Evolutionary conservation across 2,329 filamentous ascomycete genomes (phyloP).

Genomic region (Volutella citrinella): DNA sequence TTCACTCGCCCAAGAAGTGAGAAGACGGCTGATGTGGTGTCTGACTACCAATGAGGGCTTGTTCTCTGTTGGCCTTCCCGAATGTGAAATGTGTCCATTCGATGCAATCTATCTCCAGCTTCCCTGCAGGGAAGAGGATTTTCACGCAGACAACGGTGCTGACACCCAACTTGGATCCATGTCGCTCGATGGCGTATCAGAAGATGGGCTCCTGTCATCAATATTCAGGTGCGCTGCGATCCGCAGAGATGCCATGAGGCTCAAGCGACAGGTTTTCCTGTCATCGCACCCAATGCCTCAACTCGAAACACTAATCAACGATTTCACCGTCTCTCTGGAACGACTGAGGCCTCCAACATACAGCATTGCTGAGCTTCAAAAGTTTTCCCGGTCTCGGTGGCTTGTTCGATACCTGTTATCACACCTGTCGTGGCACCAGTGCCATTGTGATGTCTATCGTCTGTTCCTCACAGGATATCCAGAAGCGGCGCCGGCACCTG

Average conservation of each 20-base stretch:
- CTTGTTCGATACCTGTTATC: constrained; percentile 13
- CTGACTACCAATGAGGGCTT: constrained; percentile 25
- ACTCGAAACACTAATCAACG: constrained; percentile 10
- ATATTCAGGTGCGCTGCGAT: constrained; percentile 21
- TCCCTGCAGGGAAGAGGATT: constrained; percentile 28
- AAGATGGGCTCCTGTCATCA: constrained; percentile 15
- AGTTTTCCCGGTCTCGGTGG: constrained; percentile 13
- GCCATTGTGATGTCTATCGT: constrained; percentile 38
- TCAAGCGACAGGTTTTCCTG: constrained; percentile 14
- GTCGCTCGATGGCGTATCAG: constrained; percentile 2
- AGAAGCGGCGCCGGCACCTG: constrained; percentile 30
- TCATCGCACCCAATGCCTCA: constrained; percentile 2
- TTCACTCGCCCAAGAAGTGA: constrained; percentile 23
- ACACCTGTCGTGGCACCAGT: constrained; percentile 28
- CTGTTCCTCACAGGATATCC: constrained; percentile 34
- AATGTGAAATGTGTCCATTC: constrained; percentile 27
- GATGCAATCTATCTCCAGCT: constrained; percentile 28
- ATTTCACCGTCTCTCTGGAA: constrained; percentile 9
- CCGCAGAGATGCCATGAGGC: constrained; percentile 21
- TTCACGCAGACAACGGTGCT: constrained; percentile 12
- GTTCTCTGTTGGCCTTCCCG: constrained; percentile 28
- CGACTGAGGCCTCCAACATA: constrained; percentile 6
- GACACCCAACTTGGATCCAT: background rate
- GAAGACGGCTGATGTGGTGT: constrained; percentile 28
- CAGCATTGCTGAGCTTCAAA: background rate